Percentiles rank a stretch among this genome's conserved stretches.
Evolutionary conservation across 306 rosid species (phyloP).

Genomic region (Trifolium pratense): DNA sequence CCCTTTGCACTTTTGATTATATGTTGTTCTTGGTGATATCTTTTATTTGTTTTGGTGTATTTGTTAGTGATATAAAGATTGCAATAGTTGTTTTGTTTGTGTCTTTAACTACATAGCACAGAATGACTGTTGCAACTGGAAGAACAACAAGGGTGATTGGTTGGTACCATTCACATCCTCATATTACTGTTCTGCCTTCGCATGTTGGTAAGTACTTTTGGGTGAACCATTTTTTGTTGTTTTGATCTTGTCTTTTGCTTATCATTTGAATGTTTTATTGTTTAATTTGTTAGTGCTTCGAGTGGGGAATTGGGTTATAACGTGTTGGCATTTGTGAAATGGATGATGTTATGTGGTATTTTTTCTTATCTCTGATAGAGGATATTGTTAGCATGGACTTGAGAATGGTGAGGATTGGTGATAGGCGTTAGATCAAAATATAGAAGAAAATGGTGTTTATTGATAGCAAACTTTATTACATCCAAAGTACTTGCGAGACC

Average conservation of each 20-base stretch:
- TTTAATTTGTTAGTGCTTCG: background rate
- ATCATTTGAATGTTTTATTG: conserved; percentile 1
- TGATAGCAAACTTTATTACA: background rate
- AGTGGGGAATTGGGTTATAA: background rate
- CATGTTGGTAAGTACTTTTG: conserved; percentile 77
- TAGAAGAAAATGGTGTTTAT: conserved; percentile 3
- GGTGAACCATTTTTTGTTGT: background rate
- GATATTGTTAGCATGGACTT: background rate
- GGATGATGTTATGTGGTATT: background rate
- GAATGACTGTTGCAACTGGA: conserved; percentile 72
- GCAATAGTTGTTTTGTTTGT: conserved; percentile 41
- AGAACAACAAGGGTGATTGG: conserved; percentile 95
- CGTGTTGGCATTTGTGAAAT: conserved; percentile 8
- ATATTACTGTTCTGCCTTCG: conserved; percentile 97
- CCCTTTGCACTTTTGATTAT: background rate
- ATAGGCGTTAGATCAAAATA: background rate
- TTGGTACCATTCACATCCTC: conserved; percentile 99
- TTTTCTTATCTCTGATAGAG: background rate
- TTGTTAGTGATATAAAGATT: background rate
- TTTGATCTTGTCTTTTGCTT: background rate
- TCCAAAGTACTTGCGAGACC: background rate
- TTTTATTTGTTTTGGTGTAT: background rate
- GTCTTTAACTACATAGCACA: conserved; percentile 66
- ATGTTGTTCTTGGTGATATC: background rate
- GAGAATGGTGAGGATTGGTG: background rate